Base-by-base conservation (phyloP, 345 rosid species). In the Mallotus nudiflorus region DNA sequence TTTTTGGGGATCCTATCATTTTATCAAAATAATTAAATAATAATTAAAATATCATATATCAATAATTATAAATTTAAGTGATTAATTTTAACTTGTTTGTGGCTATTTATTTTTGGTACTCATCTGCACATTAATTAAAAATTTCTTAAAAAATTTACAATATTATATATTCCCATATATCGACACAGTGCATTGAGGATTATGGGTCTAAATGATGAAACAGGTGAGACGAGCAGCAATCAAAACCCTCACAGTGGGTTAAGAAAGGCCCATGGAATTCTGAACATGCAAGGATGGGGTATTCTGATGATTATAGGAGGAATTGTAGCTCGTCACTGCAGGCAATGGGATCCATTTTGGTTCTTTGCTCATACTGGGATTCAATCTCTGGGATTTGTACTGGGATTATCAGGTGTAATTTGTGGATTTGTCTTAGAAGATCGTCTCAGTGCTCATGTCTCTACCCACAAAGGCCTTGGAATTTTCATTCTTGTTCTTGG, bases 211-310 rank as follows among this genome's bases (percentile, higher is more conserved):
- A n/a, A 5, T 42, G 33, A 35, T 31, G 31, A 45, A 33, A 65
- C 77, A 88, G 91, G 93, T 33, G 67, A 76, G 73, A 49, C 75
- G 35, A 24, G 49, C 40, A 24, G 49, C 40, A 46, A 79, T 0
- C 4, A 50, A 2, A 75, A 31, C n/a, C 85, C 83, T 10, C 7
- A 82, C 3, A 39, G 79, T 6, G 75, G 39, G 42, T 68, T 94
- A 66, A 86, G 88, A 80, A 88, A 62, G 85, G 73, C 75, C 80
- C 97, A 93, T 80, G 98, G 98, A 68, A 24, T 81, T 13, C 56
- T 94, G 77, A 87, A 80, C 82, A 94, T 88, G 84, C 9, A 85
- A 6, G 85, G 97, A 0, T 94, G 98, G 97, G 94, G 98, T 0
- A 77, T 88, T 33, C 19, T 88, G 62, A 77, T 83, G 82, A 78